phyloP scores from a whole-genome alignment of 208 protist species.

The Acanthamoeba rhysodes region DNA sequence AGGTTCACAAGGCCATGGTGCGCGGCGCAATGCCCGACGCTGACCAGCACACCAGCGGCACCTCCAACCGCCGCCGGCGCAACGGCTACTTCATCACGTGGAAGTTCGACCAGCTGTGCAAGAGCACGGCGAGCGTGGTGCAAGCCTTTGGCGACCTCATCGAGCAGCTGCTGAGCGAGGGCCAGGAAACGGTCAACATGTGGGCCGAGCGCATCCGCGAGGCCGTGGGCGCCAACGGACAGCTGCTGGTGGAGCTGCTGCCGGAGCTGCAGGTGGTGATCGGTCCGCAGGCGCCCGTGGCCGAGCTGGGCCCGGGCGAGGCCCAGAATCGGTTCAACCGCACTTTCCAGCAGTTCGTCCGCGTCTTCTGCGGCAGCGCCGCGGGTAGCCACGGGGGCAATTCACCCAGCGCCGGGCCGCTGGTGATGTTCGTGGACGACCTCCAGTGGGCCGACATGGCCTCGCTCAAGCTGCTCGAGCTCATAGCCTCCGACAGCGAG shows the following conservation, averaged over 20 bases:
- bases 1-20: constrained; percentile 40
- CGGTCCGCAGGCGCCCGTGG: constrained; percentile 43
- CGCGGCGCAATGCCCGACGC: neutral
- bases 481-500: constrained; percentile 38
- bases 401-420: neutral
- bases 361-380: constrained; percentile 46
- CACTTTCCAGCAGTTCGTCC: constrained; percentile 72
- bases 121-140: constrained; percentile 56
- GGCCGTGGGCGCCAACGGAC: constrained; percentile 54
- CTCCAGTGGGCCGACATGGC: constrained; percentile 72
- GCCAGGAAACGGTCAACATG: neutral
- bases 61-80: no score
- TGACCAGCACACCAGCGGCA: no score
- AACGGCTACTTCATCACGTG: constrained; percentile 69
- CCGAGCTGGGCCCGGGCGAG: constrained; percentile 42
- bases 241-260: constrained; percentile 68
- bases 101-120: constrained; percentile 73
- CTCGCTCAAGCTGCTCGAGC: constrained; percentile 61
- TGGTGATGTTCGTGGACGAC: constrained; percentile 75
- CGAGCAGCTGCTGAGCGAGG: constrained; percentile 53
- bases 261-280: constrained; percentile 71
- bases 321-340: constrained; percentile 72
- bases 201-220: constrained; percentile 10
- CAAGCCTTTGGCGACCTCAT: constrained; percentile 62
- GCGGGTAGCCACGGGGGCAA: no score